phyloP scores from a whole-genome alignment of 148 eudicot species.

The Arctostaphylos glauca region DNA sequence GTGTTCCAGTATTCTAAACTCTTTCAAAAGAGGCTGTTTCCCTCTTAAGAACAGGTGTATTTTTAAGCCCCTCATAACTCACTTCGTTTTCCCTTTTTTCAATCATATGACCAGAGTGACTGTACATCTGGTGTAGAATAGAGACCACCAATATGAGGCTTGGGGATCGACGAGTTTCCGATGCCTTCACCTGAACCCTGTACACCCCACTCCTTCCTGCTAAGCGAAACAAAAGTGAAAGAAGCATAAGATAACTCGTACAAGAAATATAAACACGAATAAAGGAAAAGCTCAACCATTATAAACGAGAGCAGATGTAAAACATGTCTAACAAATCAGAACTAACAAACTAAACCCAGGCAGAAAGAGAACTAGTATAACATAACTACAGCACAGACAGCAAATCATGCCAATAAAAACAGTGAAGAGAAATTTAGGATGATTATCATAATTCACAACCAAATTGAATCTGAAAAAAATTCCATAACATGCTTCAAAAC shows the following conservation, averaged over 20 bases:
- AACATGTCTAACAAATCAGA: not conserved
- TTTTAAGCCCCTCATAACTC: conserved; percentile 43
- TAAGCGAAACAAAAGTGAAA: conserved; percentile 7
- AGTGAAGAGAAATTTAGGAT: not conserved
- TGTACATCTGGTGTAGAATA: conserved; percentile 86
- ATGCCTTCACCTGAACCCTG: conserved; percentile 48
- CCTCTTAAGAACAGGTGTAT: conserved; percentile 55
- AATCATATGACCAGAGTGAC: conserved; percentile 90
- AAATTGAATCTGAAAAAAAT: not conserved
- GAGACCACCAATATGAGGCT: conserved; percentile 72
- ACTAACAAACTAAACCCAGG: not conserved
- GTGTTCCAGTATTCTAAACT: conserved; percentile 48
- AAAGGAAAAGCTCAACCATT: not conserved
- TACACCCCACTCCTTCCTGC: conserved; percentile 71
- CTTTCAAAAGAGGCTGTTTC: conserved; percentile 51
- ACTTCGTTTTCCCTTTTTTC: conserved; percentile 22
- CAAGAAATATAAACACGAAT: not conserved
- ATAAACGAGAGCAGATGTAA: not conserved
- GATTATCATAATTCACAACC: not conserved
- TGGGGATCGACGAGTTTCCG: conserved; percentile 51
- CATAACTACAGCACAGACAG: not conserved
- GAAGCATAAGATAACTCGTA: not conserved
- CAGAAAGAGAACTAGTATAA: not conserved
- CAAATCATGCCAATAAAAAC: not conserved
- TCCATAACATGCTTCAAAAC: not conserved